Conservation (phyloP, 345 rosid species). For the Erodium maritimum region DNA sequence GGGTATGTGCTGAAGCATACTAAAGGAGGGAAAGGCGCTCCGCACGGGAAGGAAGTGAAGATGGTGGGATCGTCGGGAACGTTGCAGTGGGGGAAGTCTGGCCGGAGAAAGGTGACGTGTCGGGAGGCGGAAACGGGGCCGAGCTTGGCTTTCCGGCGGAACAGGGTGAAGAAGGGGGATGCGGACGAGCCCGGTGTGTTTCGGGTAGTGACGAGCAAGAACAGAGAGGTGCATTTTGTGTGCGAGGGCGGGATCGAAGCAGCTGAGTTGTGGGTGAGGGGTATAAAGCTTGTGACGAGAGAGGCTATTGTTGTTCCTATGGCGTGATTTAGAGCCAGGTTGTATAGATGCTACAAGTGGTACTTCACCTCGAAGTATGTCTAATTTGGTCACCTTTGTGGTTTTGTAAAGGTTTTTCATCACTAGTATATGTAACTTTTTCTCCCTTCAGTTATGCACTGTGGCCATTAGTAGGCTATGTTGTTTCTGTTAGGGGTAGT, state of each 20-base stretch:
- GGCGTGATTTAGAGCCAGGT: neutral
- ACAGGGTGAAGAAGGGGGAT: slow-evolving; percentile 31
- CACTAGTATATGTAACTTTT: slow-evolving; percentile 20
- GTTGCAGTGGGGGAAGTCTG: slow-evolving; percentile 75
- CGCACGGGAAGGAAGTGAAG: slow-evolving; percentile 49
- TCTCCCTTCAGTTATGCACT: neutral
- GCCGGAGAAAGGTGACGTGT: slow-evolving; percentile 54
- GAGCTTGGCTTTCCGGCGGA: slow-evolving; percentile 38
- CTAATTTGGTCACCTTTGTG: neutral
- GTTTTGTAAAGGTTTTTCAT: slow-evolving; percentile 22
- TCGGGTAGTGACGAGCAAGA: slow-evolving; percentile 52
- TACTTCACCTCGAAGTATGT: slow-evolving; percentile 16
- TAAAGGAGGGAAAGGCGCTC: slow-evolving; percentile 65
- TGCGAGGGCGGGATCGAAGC: slow-evolving; percentile 60
- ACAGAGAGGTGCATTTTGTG: slow-evolving; percentile 70
- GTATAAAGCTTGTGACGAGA: slow-evolving; percentile 71
- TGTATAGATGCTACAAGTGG: slow-evolving; percentile 11
- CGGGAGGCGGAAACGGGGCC: slow-evolving; percentile 50
- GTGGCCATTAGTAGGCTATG: too few relatives aligned
- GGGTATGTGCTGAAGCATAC: slow-evolving; percentile 58
- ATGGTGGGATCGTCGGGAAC: slow-evolving; percentile 47
- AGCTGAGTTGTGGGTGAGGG: slow-evolving; percentile 93
- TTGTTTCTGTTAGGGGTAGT: too few relatives aligned
- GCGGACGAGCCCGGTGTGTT: slow-evolving; percentile 46
- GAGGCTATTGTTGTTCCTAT: slow-evolving; percentile 30